Percentiles rank a stretch among this genome's conserved stretches.
Conservation (phyloP, 257 asterid genomes). For the Thymus mandschuricus region DNA sequence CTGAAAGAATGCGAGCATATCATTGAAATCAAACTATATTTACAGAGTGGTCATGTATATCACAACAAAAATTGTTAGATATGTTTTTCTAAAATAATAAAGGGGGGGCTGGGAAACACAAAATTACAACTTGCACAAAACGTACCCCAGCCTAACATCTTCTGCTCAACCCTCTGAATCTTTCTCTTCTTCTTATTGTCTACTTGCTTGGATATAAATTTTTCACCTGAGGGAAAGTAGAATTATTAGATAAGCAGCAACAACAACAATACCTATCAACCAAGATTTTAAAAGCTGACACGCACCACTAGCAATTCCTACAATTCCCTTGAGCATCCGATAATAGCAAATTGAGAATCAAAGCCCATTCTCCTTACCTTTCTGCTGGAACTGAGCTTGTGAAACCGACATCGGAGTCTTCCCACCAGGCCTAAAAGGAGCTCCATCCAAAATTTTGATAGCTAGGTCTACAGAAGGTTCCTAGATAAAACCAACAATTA, state of each 20-base stretch:
- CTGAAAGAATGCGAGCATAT: slow-evolving; percentile 6
- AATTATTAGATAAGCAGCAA: slow-evolving; percentile 8
- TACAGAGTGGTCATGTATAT: slow-evolving; percentile 10
- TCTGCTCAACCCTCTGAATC: slow-evolving; percentile 82
- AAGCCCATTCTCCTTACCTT: slow-evolving; percentile 50
- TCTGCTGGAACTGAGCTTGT: slow-evolving; percentile 89
- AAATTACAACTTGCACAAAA: slow-evolving; percentile 25
- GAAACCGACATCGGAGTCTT: slow-evolving; percentile 79
- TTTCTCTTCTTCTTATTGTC: slow-evolving; percentile 92
- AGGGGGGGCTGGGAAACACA: slow-evolving; percentile 1
- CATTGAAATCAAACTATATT: slow-evolving; percentile 11
- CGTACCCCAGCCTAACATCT: slow-evolving; percentile 99
- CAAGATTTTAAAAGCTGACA: slow-evolving; percentile 23
- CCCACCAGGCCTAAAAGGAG: slow-evolving; percentile 79
- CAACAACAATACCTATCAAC: slow-evolving; percentile 18
- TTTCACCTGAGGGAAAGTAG: slow-evolving; percentile 61
- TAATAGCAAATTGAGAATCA: slow-evolving; percentile 26
- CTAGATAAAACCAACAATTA: slow-evolving; percentile 42
- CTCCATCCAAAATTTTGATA: slow-evolving; percentile 80
- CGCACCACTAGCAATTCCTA: slow-evolving; percentile 14
- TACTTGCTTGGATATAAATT: slow-evolving; percentile 74
- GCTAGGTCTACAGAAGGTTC: slow-evolving; percentile 97
- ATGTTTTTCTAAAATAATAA: not conserved
- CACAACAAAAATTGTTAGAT: slow-evolving; percentile 2
- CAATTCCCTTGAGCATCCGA: not conserved